phyloP scores from a whole-genome alignment of 257 asterid genomes.

The Solanum medicagineum region DNA sequence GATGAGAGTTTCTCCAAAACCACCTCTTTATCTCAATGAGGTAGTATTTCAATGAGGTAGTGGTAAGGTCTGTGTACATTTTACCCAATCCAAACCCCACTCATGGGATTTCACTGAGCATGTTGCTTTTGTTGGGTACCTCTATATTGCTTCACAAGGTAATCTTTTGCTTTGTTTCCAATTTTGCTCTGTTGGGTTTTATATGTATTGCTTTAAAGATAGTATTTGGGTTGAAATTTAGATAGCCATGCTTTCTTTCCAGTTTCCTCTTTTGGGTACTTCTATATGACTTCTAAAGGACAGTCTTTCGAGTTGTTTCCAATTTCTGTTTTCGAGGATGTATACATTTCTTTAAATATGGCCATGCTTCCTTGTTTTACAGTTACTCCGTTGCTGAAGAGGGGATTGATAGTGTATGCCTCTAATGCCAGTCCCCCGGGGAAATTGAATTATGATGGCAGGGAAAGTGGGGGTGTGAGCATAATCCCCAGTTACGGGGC shows the following conservation, averaged over 20 bases:
- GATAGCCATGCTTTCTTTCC: background rate
- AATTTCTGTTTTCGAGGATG: background rate
- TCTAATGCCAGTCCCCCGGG: slow-evolving; percentile 5
- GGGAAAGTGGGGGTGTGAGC: slow-evolving; percentile 24
- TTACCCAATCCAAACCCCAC: no score
- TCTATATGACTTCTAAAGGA: background rate
- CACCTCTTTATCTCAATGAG: no score
- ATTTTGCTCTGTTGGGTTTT: background rate
- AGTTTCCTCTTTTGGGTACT: background rate
- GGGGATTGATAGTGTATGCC: slow-evolving; percentile 14
- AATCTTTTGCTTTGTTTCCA: background rate
- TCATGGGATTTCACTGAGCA: no score
- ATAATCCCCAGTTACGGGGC: slow-evolving; percentile 21
- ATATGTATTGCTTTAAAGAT: background rate
- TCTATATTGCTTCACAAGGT: background rate
- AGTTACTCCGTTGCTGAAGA: slow-evolving; percentile 17
- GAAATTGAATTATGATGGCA: slow-evolving; percentile 13
- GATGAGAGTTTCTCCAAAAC: no score
- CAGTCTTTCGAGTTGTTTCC: background rate
- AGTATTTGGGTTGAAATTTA: background rate
- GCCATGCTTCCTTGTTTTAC: slow-evolving; percentile 1
- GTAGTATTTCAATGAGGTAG: no score
- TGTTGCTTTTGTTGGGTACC: background rate
- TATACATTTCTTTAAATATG: background rate
- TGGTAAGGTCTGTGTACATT: no score